phyloP scores from a whole-genome alignment of 1,139 yeast species.

The Zygoascus meyerae region DNA sequence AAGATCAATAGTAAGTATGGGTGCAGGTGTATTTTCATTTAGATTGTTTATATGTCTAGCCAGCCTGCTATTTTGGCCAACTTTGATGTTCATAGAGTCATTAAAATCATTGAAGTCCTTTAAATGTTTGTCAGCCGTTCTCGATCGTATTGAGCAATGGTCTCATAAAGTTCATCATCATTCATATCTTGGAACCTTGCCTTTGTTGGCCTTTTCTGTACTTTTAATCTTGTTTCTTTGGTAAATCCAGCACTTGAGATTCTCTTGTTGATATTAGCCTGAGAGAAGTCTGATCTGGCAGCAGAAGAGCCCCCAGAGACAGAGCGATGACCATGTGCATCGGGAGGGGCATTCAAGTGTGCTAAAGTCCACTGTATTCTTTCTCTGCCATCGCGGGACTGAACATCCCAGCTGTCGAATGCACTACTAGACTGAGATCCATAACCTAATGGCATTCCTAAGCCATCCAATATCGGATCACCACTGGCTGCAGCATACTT shows the following conservation, averaged over 20 bases:
- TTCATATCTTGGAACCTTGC: constrained; percentile 5
- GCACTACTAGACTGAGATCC: constrained; percentile 4
- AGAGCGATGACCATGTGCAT: constrained; percentile 10
- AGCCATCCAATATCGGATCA: constrained; percentile 3
- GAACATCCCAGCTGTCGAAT: constrained; percentile 21
- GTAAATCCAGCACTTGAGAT: constrained; percentile 21
- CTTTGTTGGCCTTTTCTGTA: background rate
- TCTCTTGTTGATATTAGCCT: constrained; percentile 13
- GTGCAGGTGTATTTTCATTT: too few species aligned
- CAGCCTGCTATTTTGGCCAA: too few species aligned
- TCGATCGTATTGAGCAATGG: constrained; percentile 19
- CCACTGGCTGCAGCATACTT: background rate
- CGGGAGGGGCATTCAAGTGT: constrained; percentile 9
- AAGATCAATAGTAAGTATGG: too few species aligned
- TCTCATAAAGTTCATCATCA: constrained; percentile 9
- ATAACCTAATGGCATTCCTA: constrained; percentile 5
- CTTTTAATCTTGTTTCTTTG: constrained; percentile 13
- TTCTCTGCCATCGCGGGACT: constrained; percentile 17
- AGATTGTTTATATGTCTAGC: too few species aligned
- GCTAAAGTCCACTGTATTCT: constrained; percentile 17
- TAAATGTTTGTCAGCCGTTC: constrained; percentile 16
- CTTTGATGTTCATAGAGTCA: too few species aligned
- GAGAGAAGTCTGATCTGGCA: constrained; percentile 14
- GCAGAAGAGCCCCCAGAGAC: constrained; percentile 12
- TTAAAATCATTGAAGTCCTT: background rate